These are phyloP conservation scores for Candida coleopterorum DNA, from an alignment of 805 yeast species.

Conservation along the genomic window DNA sequence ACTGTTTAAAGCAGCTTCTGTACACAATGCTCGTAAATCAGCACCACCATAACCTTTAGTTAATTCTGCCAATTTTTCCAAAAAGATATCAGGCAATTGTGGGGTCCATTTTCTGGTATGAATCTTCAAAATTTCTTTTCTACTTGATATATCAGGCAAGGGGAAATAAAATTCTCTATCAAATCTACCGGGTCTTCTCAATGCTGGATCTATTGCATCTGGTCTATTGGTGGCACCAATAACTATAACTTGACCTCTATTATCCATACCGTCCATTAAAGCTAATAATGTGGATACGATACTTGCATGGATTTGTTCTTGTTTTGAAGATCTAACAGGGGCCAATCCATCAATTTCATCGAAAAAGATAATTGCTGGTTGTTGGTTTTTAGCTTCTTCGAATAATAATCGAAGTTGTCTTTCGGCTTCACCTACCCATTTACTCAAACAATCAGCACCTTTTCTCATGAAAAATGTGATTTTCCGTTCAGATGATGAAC, in stretches of 20 bases:
- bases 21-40: constrained; percentile 87
- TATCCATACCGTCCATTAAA: constrained; percentile 98
- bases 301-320: constrained; percentile 97
- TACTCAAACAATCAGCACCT: constrained; percentile 94
- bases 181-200: constrained; percentile 94
- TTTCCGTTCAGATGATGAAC: constrained; percentile 77
- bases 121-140: constrained; percentile 73
- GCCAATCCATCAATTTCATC: constrained; percentile 99
- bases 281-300: constrained; percentile 94
- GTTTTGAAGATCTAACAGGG: constrained; percentile 95
- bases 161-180: constrained; percentile 97
- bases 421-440: constrained; percentile 99
- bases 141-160: constrained; percentile 74
- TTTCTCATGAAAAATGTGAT: constrained; percentile 97
- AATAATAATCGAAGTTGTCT: constrained; percentile 84
- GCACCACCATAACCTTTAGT: constrained; percentile 99
- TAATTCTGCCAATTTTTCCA: constrained; percentile 63
- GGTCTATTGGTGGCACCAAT: constrained; percentile 98
- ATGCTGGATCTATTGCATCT: constrained; percentile 96
- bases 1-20: constrained; percentile 90
- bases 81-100: constrained; percentile 52
- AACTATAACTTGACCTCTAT: constrained; percentile 95
- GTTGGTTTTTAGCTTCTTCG: constrained; percentile 94
- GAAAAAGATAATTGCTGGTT: constrained; percentile 92
- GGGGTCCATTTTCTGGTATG: constrained; percentile 91